A percentile compares a stretch with the other conserved stretches of the same genome.
phyloP scores from a whole-genome alignment of 2,329 filamentous ascomycete genomes.

The Venturia nashicola region DNA sequence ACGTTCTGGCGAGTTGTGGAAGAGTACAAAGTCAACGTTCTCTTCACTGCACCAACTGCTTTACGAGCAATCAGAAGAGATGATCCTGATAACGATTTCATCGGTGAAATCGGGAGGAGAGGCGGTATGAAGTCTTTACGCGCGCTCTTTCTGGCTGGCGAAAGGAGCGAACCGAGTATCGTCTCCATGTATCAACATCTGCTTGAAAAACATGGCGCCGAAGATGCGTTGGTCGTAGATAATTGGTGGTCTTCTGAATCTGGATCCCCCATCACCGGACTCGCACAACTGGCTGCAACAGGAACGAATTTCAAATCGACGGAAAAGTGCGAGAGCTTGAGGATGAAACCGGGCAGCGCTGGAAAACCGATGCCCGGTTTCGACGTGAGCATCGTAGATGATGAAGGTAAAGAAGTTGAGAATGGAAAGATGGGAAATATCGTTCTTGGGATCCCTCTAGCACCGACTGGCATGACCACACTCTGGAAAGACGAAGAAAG shows the following conservation, averaged over 20 bases:
- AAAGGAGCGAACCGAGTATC: conserved; percentile 79
- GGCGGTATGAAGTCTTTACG: conserved; percentile 61
- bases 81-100: conserved; percentile 59
- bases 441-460: conserved; percentile 69
- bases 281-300: conserved; percentile 50
- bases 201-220: conserved; percentile 52
- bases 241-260: conserved; percentile 68
- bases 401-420: conserved; percentile 60
- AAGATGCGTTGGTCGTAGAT: conserved; percentile 51
- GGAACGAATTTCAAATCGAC: conserved; percentile 40
- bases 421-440: conserved; percentile 80
- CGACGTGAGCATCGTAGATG: conserved; percentile 73
- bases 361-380: conserved; percentile 89
- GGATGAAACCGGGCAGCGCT: conserved; percentile 71
- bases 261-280: conserved; percentile 55
- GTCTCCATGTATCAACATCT: conserved; percentile 69
- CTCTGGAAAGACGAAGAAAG: conserved; percentile 77
- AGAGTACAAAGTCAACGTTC: conserved; percentile 70
- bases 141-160: conserved; percentile 75
- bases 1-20: conserved; percentile 80
- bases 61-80: conserved; percentile 78
- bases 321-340: conserved; percentile 28
- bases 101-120: conserved; percentile 50
- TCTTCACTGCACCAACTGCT: conserved; percentile 82
- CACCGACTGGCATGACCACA: conserved; percentile 74